Evolutionary conservation across 73 alveolate genomes (phyloP).

Genomic region (Tetrahymena borealis): DNA sequence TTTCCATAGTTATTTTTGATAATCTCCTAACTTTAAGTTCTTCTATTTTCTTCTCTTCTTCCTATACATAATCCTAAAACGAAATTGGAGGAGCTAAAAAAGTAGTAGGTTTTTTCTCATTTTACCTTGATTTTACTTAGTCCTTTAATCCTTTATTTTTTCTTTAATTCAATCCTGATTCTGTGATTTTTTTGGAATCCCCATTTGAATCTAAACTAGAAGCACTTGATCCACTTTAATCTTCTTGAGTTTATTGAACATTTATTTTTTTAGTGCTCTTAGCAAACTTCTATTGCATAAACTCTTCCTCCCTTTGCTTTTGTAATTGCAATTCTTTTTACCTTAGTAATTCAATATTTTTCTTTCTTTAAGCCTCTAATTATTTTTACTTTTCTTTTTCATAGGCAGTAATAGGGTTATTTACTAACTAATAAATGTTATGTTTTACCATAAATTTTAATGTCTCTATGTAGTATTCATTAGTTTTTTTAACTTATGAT

Average conservation of each 20-base stretch:
- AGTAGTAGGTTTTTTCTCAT: no score
- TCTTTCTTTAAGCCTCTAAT: background rate
- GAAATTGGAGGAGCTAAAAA: background rate
- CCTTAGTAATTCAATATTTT: background rate
- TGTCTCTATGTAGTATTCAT: background rate
- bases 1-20: background rate
- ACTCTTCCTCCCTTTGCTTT: background rate
- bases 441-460: background rate
- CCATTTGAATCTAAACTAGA: background rate
- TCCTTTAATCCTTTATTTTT: background rate
- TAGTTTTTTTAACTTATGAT: background rate
- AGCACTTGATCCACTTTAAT: background rate
- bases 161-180: background rate
- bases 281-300: background rate
- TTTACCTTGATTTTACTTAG: background rate
- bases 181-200: background rate
- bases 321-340: background rate
- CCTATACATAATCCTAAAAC: background rate
- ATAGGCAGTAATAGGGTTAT: background rate
- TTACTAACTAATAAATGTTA: background rate
- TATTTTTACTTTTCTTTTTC: background rate
- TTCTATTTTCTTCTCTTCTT: background rate
- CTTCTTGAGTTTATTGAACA: background rate
- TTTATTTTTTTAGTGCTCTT: background rate
- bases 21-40: background rate